A percentile compares a stretch with the other conserved stretches of the same genome.
These are phyloP conservation scores for Coniferiporia sulphurascens DNA, from an alignment of 1,284 basidiomycete species.

Conservation along the genomic window DNA sequence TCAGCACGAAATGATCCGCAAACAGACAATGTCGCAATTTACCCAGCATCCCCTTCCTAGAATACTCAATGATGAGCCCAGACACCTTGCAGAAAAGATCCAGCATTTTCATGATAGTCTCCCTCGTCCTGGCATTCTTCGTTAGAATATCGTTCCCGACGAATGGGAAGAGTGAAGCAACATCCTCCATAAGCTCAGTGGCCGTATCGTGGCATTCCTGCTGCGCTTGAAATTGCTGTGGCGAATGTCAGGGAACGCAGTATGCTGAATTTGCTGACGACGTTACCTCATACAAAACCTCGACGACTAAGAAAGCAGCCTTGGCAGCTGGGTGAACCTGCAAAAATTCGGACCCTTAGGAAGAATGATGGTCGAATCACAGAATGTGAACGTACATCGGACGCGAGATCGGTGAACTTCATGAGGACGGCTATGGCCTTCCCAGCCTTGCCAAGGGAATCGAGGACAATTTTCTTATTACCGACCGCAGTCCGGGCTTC, in stretches of 20 bases:
- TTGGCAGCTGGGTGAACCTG: background rate
- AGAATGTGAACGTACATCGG: background rate
- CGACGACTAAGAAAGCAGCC: background rate
- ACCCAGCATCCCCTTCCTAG: background rate
- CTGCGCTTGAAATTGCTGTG: no score
- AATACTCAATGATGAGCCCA: background rate
- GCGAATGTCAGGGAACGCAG: no score
- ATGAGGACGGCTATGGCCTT: background rate
- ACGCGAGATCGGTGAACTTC: no score
- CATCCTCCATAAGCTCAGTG: background rate
- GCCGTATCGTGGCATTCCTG: background rate
- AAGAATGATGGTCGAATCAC: background rate
- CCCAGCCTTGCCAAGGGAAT: background rate
- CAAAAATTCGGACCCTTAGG: background rate
- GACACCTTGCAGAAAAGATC: background rate
- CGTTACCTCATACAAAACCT: background rate
- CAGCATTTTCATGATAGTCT: background rate
- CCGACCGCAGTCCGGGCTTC: background rate
- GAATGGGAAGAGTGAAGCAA: background rate
- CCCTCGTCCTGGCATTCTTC: background rate
- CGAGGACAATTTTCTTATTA: background rate
- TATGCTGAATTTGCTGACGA: no score
- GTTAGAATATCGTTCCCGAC: background rate
- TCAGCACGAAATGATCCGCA: background rate
- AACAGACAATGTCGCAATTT: rapidly evolving